Evolutionary conservation across 2,329 filamentous ascomycete species (phyloP), one percentile per base, ranked within the genome.

Genomic region (Orbilia ellipsospora): DNA sequence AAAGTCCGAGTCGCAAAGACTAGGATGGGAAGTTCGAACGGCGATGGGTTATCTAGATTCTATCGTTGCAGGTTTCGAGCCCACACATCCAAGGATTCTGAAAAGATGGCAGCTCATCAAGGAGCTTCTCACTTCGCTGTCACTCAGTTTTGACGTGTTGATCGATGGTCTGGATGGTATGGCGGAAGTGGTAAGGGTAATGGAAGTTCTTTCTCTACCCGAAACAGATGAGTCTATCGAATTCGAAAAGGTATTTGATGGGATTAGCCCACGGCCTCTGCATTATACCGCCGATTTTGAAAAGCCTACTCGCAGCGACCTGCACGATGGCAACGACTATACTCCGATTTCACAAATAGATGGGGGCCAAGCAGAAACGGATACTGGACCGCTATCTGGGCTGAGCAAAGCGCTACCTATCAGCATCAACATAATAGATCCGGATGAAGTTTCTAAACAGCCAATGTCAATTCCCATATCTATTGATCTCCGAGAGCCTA

Each of bases 171-270:
- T 72, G 26, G 60, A 60, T 13, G 42, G 16, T 4, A 61, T 73
- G 50, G 62, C 69, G 2, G 69, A 73, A 28, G 16, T 73, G 10
- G 36, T 73, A 13, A 65, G 69, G n/a, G 69, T 73, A 4, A 23
- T 73, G 55, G 52, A 59, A 23, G 67, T 72, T 12, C 52, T 60
- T 5, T 20, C 45, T 31, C 54, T 65, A 1, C 60, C 67, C 13
- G 20, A 40, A 6, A 65, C 44, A 12, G 67, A 60, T 12, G 16
- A 60, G 4, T 63, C 57, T 6, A 4, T 52, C 23, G 57, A 50
- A 10, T 61, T 31, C 31, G 42, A 18, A 13, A 50, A 50, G 31
- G 20, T 10, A 0, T 31, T 20, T n/a, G 8, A 12, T 5, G 13
- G 16, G 12, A 44, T 36, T 6, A 36, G 31, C 40, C n/a, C 57